Conservation (phyloP, 1,139 yeast species). For the Candida sp. region DNA sequence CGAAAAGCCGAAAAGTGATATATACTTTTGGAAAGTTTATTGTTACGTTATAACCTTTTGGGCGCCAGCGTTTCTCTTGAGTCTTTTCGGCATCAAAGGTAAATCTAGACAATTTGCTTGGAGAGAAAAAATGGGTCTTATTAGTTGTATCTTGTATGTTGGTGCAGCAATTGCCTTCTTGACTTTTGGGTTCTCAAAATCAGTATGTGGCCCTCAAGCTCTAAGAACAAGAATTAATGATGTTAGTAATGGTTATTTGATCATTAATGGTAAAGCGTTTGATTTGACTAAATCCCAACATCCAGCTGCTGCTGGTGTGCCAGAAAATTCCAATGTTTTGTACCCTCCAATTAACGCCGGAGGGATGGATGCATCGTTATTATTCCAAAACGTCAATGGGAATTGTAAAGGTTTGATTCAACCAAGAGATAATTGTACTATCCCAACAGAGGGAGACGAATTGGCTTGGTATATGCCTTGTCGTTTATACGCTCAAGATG, state of each 20-base stretch:
- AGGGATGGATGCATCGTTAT: slow-evolving; percentile 82
- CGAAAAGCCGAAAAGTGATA: slow-evolving; percentile 19
- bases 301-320: slow-evolving; percentile 78
- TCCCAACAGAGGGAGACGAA: slow-evolving; percentile 60
- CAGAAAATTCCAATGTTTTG: slow-evolving; percentile 62
- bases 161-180: slow-evolving; percentile 82
- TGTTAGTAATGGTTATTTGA: slow-evolving; percentile 57
- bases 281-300: slow-evolving; percentile 69
- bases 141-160: slow-evolving; percentile 67
- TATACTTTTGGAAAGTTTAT: slow-evolving; percentile 77
- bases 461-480: slow-evolving; percentile 99
- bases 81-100: slow-evolving; percentile 72
- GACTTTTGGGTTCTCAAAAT: slow-evolving; percentile 87
- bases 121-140: slow-evolving; percentile 91
- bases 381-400: slow-evolving; percentile 95
- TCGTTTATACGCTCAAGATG: slow-evolving; percentile 64
- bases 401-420: slow-evolving; percentile 78
- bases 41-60: slow-evolving; percentile 82
- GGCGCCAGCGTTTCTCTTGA: slow-evolving; percentile 80
- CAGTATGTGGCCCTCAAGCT: slow-evolving; percentile 64
- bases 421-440: slow-evolving; percentile 68
- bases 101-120: slow-evolving; percentile 89
- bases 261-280: slow-evolving; percentile 81
- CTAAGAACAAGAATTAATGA: slow-evolving; percentile 57
- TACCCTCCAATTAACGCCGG: slow-evolving; percentile 89